Percentiles rank a stretch among this genome's conserved stretches.
phyloP scores from a whole-genome alignment of 1,284 basidiomycete genomes.

The Phenoliferia sp. region DNA sequence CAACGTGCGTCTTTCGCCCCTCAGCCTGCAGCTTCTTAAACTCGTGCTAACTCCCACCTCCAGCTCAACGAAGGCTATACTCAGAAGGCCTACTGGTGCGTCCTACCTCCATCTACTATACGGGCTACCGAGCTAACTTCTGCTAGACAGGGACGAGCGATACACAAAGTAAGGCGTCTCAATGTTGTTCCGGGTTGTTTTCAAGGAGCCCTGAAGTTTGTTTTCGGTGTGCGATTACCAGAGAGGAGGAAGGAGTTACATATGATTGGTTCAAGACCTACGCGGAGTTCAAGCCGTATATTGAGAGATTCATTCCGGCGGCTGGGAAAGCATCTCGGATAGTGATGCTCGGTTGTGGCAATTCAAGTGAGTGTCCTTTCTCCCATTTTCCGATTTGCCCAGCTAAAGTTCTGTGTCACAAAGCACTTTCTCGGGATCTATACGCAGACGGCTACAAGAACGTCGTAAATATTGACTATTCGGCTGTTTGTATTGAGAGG shows the following conservation, averaged over 20 bases:
- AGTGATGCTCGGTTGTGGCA: slow-evolving; percentile 3
- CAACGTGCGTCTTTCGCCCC: background rate
- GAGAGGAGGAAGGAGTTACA: background rate
- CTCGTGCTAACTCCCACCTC: background rate
- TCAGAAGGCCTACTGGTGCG: background rate
- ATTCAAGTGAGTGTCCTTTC: slow-evolving; percentile 2
- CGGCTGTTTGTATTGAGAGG: slow-evolving; percentile 67
- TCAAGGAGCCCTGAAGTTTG: background rate
- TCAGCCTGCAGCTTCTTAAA: background rate
- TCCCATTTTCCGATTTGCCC: background rate
- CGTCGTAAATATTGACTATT: slow-evolving; percentile 83
- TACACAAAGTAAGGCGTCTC: background rate
- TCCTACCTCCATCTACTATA: background rate
- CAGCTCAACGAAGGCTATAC: background rate
- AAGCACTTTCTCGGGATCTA: slow-evolving; percentile 51
- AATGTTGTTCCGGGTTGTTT: background rate
- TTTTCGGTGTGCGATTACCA: too few species aligned
- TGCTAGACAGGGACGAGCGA: slow-evolving; percentile 2
- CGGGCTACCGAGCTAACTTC: background rate
- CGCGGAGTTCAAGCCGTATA: background rate
- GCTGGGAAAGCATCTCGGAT: background rate
- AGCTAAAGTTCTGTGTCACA: slow-evolving; percentile 36
- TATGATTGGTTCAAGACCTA: slow-evolving; percentile 1
- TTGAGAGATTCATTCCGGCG: background rate
- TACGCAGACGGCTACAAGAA: slow-evolving; percentile 81